A percentile compares a stretch with the other conserved stretches of the same genome.
Evolutionary conservation across 257 asterid genomes (phyloP).

Genomic region (Forsythia viridissima): DNA sequence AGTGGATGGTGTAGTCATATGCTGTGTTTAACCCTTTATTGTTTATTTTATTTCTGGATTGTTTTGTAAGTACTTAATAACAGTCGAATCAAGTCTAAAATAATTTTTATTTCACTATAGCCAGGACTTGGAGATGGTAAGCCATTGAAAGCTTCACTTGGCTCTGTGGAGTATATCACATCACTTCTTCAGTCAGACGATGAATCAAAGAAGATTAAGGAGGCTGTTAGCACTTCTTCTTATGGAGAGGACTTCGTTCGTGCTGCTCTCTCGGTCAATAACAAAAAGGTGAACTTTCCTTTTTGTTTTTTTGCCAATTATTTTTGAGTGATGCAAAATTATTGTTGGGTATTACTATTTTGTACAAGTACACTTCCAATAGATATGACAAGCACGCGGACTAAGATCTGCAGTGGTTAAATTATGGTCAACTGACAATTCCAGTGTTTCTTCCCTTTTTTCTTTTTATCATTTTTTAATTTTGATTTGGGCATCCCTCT

Average conservation of each 20-base stretch:
- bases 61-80: slow-evolving; percentile 1
- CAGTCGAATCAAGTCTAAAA: slow-evolving; percentile 27
- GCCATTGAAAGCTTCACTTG: slow-evolving; percentile 83
- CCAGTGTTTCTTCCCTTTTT: background rate
- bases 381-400: background rate
- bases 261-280: slow-evolving; percentile 90
- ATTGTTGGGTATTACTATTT: background rate
- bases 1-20: background rate
- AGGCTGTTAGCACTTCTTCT: slow-evolving; percentile 77
- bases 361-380: background rate
- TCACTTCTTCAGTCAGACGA: slow-evolving; percentile 73
- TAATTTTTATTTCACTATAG: slow-evolving; percentile 45
- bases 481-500: background rate
- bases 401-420: background rate
- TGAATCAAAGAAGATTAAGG: slow-evolving; percentile 69
- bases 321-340: background rate
- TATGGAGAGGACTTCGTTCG: slow-evolving; percentile 78
- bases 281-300: slow-evolving; percentile 48
- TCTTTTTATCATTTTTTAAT: background rate
- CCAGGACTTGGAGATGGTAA: slow-evolving; percentile 83
- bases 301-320: background rate
- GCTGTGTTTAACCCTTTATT: background rate
- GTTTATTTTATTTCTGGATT: background rate
- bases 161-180: slow-evolving; percentile 90
- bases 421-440: background rate